Conservation (phyloP, 805 yeast species). For the Spathaspora gorwiae region DNA sequence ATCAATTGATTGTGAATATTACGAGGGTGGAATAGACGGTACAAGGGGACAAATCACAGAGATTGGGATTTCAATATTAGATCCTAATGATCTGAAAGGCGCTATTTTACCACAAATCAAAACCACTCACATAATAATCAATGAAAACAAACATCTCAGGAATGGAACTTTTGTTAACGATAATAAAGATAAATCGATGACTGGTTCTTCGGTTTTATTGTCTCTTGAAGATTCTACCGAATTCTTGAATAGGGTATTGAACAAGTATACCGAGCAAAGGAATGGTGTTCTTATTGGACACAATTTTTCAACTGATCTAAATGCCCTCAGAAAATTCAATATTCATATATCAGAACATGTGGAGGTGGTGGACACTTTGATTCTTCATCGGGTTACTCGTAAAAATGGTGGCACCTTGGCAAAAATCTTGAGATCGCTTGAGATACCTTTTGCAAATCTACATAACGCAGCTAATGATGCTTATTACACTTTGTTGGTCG, state of each 20-base stretch:
- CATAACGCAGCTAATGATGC: constrained; percentile 77
- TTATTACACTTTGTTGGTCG: constrained; percentile 51
- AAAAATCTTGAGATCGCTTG: constrained; percentile 40
- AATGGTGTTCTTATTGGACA: constrained; percentile 55
- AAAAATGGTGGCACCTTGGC: constrained; percentile 39
- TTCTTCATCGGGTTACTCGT: constrained; percentile 39
- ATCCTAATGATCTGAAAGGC: constrained; percentile 39
- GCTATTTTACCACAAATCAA: constrained; percentile 39
- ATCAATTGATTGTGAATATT: constrained; percentile 56
- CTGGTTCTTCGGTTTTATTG: constrained; percentile 47
- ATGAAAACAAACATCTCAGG: constrained; percentile 33
- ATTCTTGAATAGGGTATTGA: constrained; percentile 40
- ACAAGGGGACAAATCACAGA: constrained; percentile 42
- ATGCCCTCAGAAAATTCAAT: constrained; percentile 46
- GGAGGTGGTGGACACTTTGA: constrained; percentile 44
- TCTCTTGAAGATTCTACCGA: constrained; percentile 28
- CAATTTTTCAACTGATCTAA: constrained; percentile 51
- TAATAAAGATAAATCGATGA: constrained; percentile 45
- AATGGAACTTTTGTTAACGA: constrained; percentile 56
- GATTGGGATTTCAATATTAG: constrained; percentile 54
- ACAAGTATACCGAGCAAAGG: constrained; percentile 33
- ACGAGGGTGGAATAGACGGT: constrained; percentile 30
- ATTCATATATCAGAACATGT: constrained; percentile 38
- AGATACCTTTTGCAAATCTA: constrained; percentile 53
- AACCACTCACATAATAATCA: constrained; percentile 40